Percentiles rank a stretch among this genome's conserved stretches.
These are phyloP conservation scores for Pinus taeda DNA, from an alignment of 75 land plant species.

Conservation along the genomic window DNA sequence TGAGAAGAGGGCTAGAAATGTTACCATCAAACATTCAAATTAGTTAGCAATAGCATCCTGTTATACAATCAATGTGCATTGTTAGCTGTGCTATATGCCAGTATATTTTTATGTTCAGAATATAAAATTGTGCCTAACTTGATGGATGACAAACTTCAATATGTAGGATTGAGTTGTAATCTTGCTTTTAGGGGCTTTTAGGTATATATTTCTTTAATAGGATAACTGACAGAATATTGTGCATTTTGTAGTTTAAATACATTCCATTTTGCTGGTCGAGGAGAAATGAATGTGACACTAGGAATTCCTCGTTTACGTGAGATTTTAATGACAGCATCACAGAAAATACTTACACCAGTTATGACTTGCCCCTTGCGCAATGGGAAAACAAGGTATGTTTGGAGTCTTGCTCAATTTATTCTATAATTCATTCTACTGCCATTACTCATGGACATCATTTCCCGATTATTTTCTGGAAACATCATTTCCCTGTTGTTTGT, in stretches of 20 bases:
- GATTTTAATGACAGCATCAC: slow-evolving; percentile 79
- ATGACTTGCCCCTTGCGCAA: slow-evolving; percentile 81
- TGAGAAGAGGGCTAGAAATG: too few relatives aligned
- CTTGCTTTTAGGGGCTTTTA: neutral
- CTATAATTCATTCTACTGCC: neutral
- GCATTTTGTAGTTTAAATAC: slow-evolving; percentile 79
- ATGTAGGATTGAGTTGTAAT: too few relatives aligned
- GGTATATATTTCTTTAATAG: neutral
- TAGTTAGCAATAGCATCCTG: too few relatives aligned
- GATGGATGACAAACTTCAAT: too few relatives aligned
- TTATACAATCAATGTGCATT: too few relatives aligned
- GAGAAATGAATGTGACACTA: slow-evolving; percentile 96
- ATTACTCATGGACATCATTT: too few relatives aligned
- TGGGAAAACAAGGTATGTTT: slow-evolving; percentile 60
- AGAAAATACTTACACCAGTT: slow-evolving; percentile 75
- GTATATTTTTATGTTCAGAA: too few relatives aligned
- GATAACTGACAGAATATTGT: neutral
- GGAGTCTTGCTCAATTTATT: neutral
- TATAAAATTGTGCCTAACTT: too few relatives aligned
- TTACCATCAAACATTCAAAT: too few relatives aligned
- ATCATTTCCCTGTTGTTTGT: too few relatives aligned
- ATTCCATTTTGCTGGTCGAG: slow-evolving; percentile 96
- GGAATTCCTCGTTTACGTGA: slow-evolving; percentile 96
- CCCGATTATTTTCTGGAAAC: too few relatives aligned
- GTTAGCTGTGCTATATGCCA: too few relatives aligned